Evolutionary conservation across 768 basidiomycete species (phyloP), one percentile per base, ranked within the genome.

Genomic region (Psilocybe sp.): DNA sequence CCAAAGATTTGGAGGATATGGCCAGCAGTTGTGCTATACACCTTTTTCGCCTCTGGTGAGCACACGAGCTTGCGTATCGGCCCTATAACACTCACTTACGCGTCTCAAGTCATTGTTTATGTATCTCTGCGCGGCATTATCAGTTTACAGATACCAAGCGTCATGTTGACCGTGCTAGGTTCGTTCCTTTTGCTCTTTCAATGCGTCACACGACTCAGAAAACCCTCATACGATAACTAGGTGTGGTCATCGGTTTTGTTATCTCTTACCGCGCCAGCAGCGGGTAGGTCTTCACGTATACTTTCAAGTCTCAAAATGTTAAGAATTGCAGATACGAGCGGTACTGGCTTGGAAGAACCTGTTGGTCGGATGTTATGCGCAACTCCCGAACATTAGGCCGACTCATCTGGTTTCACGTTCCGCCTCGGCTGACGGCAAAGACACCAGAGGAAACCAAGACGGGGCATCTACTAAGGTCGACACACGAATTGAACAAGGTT

Each of bases 21-120:
- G 83, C 82, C 82, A 1, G 82, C 82, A 0, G 82, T 84, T 1
- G 53, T 82, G n/a, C 60, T 85, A 19, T 79, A 85, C 60, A 83
- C 83, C 4, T 44, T 71, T 4, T 82, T 84, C 55, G 81, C 82
- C 5, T 75, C 72, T 15, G 71, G 78, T 79, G 56, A 28, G 45
- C 50, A 11, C 16, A 19, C 5, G 55, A 20, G 48, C 18, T 14
- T 19, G 49, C 34, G 6, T 37, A 15, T 18, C 47, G 32, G 14
- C 34, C 28, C 33, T 5, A 16, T 37, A 31, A 16, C 8, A 47
- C 13, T 32, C 39, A 14, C 31, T 32, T 10, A 33, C 44, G 23
- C 28, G 37, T 34, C 19, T 47, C 2, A 60, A 78, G 78, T 62
- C 11, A 69, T 81, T 13, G 75, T 76, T 13, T 65, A 66, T 3